Conservation (phyloP, 768 basidiomycete genomes). For the Lentinula aciculospora region DNA sequence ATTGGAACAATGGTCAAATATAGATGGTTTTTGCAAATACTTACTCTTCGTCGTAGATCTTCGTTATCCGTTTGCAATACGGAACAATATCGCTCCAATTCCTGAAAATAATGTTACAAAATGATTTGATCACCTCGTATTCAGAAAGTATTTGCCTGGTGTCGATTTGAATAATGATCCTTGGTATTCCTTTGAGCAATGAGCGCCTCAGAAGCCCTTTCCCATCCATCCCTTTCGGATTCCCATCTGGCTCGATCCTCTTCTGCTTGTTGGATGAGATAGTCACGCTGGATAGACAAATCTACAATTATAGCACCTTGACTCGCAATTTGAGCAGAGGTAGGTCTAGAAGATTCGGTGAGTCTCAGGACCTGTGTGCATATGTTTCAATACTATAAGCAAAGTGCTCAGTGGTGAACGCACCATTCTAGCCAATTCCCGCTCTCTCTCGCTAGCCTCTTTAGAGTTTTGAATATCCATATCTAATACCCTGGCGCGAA, state of each 20-base stretch:
- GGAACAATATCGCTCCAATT: slow-evolving; percentile 45
- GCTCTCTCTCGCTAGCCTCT: background rate
- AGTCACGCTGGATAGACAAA: slow-evolving; percentile 53
- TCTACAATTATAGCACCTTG: slow-evolving; percentile 61
- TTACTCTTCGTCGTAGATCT: slow-evolving; percentile 54
- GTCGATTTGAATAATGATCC: slow-evolving; percentile 24
- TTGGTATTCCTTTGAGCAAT: slow-evolving; percentile 41
- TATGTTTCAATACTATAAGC: background rate
- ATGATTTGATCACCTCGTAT: slow-evolving; percentile 3
- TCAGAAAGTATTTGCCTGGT: slow-evolving; percentile 34
- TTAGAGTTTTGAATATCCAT: background rate
- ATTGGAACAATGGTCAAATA: background rate
- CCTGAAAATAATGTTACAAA: slow-evolving; percentile 28
- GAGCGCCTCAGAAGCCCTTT: slow-evolving; percentile 61
- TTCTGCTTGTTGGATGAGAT: slow-evolving; percentile 42
- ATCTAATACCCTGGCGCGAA: background rate
- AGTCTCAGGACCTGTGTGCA: slow-evolving; percentile 3
- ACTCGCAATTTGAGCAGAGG: slow-evolving; percentile 34
- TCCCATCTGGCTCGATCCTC: slow-evolving; percentile 60
- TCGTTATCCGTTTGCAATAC: slow-evolving; percentile 58
- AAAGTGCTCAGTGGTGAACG: background rate
- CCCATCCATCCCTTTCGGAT: slow-evolving; percentile 60
- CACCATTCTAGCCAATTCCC: slow-evolving; percentile 7
- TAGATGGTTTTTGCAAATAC: background rate
- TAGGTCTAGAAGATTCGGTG: background rate